Evolutionary conservation across 768 basidiomycete genomes (phyloP).

Genomic region (Suillus alpinus): DNA sequence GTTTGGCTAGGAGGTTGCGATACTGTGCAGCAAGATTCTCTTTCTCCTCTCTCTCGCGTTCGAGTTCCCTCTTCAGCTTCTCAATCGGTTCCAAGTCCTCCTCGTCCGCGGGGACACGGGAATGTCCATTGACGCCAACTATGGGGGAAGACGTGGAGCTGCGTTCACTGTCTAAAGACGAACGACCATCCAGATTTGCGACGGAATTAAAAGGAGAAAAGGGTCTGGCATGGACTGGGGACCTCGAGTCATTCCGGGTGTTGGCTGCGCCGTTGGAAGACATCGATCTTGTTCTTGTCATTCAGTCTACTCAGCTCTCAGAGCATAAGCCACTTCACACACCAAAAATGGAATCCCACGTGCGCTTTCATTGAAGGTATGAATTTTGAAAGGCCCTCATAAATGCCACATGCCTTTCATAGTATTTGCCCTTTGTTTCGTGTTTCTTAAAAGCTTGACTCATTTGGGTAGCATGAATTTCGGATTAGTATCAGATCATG

Average conservation of each 20-base stretch:
- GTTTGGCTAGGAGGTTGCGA: constrained; percentile 77
- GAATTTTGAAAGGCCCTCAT: no score
- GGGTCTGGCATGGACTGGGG: constrained; percentile 27
- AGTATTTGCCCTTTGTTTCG: not conserved
- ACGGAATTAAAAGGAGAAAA: constrained; percentile 23
- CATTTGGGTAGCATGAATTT: not conserved
- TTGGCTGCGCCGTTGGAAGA: constrained; percentile 9
- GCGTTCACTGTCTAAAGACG: constrained; percentile 49
- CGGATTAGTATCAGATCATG: not conserved
- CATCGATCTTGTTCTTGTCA: constrained; percentile 5
- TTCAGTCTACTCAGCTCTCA: not conserved
- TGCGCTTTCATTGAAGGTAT: not conserved
- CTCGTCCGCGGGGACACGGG: constrained; percentile 32
- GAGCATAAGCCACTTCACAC: not conserved
- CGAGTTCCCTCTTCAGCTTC: constrained; percentile 72
- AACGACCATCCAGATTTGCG: constrained; percentile 29
- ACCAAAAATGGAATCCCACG: not conserved
- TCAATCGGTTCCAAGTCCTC: constrained; percentile 48
- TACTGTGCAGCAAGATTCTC: constrained; percentile 86
- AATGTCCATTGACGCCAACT: constrained; percentile 35
- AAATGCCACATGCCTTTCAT: not conserved
- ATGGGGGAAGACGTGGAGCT: constrained; percentile 26
- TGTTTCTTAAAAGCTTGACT: not conserved
- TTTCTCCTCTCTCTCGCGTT: constrained; percentile 77
- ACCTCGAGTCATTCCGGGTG: constrained; percentile 12